Conservation (phyloP, 208 protist genomes). For the Leishmania guyanensis region DNA sequence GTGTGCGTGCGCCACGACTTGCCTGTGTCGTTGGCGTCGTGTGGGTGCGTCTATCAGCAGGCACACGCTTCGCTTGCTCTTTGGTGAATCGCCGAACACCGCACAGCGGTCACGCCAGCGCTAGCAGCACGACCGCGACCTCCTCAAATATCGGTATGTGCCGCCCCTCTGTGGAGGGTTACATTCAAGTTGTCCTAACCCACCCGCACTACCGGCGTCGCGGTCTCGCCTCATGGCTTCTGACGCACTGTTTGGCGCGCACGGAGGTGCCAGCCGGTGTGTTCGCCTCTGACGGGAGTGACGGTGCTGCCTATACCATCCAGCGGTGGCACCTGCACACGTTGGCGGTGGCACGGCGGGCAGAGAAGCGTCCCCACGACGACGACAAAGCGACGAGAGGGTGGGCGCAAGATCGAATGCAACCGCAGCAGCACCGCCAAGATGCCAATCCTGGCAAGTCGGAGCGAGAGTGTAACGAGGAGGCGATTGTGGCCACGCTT, state of each 20-base stretch:
- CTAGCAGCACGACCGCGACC: neutral
- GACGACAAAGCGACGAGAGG: neutral
- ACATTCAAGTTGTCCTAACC: slow-evolving; percentile 71
- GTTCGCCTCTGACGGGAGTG: slow-evolving; percentile 9
- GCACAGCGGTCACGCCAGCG: neutral
- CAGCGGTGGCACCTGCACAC: slow-evolving; percentile 76
- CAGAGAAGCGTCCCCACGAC: neutral
- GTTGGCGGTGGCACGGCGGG: slow-evolving; percentile 23
- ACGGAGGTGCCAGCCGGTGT: neutral
- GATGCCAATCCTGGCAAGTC: neutral
- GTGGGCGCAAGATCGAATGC: neutral
- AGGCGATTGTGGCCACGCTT: slow-evolving; percentile 23
- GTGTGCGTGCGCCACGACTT: neutral
- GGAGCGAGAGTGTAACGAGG: neutral
- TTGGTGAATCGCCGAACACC: neutral
- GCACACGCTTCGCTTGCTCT: neutral
- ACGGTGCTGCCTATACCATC: slow-evolving; percentile 15
- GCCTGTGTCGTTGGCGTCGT: slow-evolving; percentile 68
- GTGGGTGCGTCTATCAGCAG: slow-evolving; percentile 56
- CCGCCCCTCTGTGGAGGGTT: slow-evolving; percentile 56
- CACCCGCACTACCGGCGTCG: slow-evolving; percentile 35
- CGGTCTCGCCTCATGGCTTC: slow-evolving; percentile 40
- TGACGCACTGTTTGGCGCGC: slow-evolving; percentile 29
- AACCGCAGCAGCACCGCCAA: neutral
- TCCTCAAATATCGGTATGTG: neutral